Evolutionary conservation across 176 grass and related monocot genomes (phyloP), one percentile per base, ranked within the genome.

Genomic region (Coix lacrymajobi): DNA sequence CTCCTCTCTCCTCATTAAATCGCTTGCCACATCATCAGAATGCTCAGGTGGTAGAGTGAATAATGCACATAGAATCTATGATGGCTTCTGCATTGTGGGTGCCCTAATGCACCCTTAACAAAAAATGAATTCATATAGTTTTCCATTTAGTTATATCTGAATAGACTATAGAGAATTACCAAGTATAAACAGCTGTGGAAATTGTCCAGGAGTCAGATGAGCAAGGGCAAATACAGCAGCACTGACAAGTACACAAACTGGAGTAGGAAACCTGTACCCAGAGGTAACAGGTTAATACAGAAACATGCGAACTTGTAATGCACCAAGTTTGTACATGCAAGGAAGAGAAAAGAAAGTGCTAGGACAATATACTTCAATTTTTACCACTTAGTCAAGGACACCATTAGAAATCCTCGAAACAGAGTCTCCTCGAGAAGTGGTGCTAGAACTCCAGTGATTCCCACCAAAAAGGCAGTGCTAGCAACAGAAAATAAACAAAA

Each of bases 391-490:
- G 89, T 96, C 66, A 98, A 81, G 78, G 96, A 92, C 70, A 81
- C 96, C 93, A 98, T 89, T 33, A 98, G 77, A 87, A 98, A 98
- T 64, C 96, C 96, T 80, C 96, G 79, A 90, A 98, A 98, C 38
- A 98, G 34, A 57, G 96, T 98, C 80, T 98, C 96, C 89, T 98
- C 96, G 63, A 98, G 77, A 85, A 98, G 41, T 71, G 96, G 96
- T 14, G 96, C 96, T 77, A 96, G 76, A 95, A 98, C 90, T 76
- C 93, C 96, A 61, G 96, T 98, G 60, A 93, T 88, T 60, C 90
- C 89, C 71, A 98, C 79, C 75, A 98, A 86, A 90, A 77, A 96
- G 41, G 89, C 91, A 88, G 93, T 99, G 72, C 96, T 99, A 79
- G 20, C 28, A 79, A 52, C 76, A 79, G 43, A 36, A 67, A 11